A percentile compares a stretch with the other conserved stretches of the same genome.
These are phyloP conservation scores for Micromonas commoda DNA, from an alignment of 139 green algal genomes.

Conservation along the genomic window DNA sequence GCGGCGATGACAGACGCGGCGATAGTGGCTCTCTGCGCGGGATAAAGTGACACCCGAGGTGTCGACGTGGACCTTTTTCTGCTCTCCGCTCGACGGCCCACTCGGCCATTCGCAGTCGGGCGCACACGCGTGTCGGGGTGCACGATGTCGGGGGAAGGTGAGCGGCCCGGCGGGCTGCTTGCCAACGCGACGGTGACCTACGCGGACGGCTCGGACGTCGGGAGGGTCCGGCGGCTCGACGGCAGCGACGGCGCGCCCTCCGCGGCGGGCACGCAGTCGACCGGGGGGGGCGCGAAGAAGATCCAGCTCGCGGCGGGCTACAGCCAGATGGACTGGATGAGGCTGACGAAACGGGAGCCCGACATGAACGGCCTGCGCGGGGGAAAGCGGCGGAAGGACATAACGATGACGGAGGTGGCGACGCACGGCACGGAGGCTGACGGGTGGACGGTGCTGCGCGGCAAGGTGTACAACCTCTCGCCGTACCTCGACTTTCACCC, in stretches of 20 bases:
- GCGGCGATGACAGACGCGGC: no score
- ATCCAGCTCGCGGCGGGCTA: slow-evolving; percentile 35
- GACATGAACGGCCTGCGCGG: slow-evolving; percentile 27
- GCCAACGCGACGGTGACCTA: neutral
- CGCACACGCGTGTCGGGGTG: neutral
- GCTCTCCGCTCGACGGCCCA: no score
- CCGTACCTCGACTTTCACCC: slow-evolving; percentile 87
- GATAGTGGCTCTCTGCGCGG: no score
- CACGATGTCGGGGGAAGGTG: neutral
- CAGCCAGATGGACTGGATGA: slow-evolving; percentile 44
- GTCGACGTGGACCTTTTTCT: no score
- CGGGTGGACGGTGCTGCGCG: slow-evolving; percentile 78
- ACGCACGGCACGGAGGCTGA: slow-evolving; percentile 72
- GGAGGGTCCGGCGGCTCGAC: neutral
- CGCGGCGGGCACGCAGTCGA: neutral
- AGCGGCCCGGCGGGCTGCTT: slow-evolving; percentile 3
- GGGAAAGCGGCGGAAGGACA: neutral
- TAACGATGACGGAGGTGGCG: slow-evolving; percentile 65
- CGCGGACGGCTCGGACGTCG: neutral
- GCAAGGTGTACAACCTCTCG: slow-evolving; percentile 91
- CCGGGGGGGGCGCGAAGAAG: slow-evolving; percentile 20
- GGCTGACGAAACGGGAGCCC: slow-evolving; percentile 18
- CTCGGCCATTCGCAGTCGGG: no score
- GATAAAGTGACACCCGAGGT: no score
- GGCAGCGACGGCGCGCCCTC: neutral